Evolutionary conservation across 2,329 filamentous ascomycete species (phyloP), one percentile per base, ranked within the genome.

Genomic region (Ophiostoma fasciatum): DNA sequence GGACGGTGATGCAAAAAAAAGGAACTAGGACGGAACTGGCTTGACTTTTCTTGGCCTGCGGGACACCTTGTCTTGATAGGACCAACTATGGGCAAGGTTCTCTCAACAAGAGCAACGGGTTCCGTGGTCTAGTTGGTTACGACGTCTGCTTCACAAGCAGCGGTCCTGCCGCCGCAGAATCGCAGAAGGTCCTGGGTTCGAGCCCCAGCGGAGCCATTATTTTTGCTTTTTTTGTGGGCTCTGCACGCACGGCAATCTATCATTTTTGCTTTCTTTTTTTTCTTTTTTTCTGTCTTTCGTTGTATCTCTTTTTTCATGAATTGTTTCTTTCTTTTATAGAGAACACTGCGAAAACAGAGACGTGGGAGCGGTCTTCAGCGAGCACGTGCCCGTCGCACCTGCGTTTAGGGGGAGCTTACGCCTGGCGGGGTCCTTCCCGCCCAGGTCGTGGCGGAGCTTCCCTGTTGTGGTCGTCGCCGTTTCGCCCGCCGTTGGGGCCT

Each of bases 101-200:
- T 3, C 26, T 12, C 25, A 34, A 35, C 12, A 28, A 38, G n/a
- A 33, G 3, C 10, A 36, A 23, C 10, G 2, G 45, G 45, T 45
- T 47, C 39, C 44, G 39, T 47, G 45, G 45, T 47, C 42, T 47
- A 47, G 43, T 47, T 47, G 45, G 45, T 47, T 47, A 47, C 43
- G 41, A 47, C 45, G 43, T 47, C 39, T 45, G 43, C 43, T 47
- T 47, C 45, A 47, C 45, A 47, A 20, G 21, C 26, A 34, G 31
- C 30, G 21, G 30, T 33, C 21, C 31, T 21, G n/a, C n/a, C n/a
- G n/a, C n/a, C n/a, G n/a, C n/a, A 21, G 26, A 30, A 40, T 39
- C 45, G 45, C 45, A 46, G 41, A 47, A 45, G 45, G 45, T 47
- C 43, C 45, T 47, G 45, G 43, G 45, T 47, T 47, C 45, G 45